Evolutionary conservation across 108 stramenopile genomes (phyloP).

Genomic region (Nannochloropsis gaditana): DNA sequence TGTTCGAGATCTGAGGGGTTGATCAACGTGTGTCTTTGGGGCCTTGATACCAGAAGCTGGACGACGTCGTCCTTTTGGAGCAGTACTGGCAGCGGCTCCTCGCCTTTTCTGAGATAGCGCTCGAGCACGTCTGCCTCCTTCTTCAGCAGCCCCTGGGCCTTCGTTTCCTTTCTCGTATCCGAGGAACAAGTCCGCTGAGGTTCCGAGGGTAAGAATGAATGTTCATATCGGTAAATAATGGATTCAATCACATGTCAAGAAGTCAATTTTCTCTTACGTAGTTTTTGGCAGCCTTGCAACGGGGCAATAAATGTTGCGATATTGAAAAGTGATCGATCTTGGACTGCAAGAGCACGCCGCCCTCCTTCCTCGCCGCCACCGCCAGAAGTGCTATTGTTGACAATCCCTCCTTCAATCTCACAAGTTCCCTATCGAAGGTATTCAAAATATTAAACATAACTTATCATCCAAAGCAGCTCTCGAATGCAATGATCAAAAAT

Average conservation of each 20-base stretch:
- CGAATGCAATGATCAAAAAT: no score
- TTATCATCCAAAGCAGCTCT: no score
- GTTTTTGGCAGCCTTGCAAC: not conserved
- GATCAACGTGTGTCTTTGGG: not conserved
- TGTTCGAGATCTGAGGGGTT: not conserved
- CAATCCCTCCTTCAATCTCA: no score
- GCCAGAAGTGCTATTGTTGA: no score
- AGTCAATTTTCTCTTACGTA: not conserved
- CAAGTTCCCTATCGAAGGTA: no score
- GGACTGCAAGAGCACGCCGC: no score
- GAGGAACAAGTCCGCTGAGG: not conserved
- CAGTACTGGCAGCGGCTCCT: not conserved
- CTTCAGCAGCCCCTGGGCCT: not conserved
- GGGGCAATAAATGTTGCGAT: not conserved
- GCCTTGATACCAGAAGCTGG: not conserved
- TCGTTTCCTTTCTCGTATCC: not conserved
- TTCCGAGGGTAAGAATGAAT: no score
- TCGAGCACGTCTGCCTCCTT: not conserved
- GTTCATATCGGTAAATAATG: no score
- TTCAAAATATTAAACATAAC: no score
- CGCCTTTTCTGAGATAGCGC: not conserved
- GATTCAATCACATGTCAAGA: no score
- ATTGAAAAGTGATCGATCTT: not conserved
- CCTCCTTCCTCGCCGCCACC: no score
- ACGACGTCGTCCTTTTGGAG: not conserved